Conservation (phyloP, 805 yeast species). For the Debaryomyces maramus region DNA sequence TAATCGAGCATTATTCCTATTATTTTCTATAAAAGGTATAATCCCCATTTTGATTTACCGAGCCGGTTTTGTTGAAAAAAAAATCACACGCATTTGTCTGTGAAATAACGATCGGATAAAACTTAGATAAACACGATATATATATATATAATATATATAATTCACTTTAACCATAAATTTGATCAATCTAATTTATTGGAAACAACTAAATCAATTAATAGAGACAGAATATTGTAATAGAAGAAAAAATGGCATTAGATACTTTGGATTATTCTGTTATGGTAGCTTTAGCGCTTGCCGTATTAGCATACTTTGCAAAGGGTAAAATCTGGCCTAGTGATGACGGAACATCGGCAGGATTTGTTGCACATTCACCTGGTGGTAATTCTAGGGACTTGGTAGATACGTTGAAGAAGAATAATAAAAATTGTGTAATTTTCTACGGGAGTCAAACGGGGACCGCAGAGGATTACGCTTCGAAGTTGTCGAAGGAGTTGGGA, state of each 20-base stretch:
- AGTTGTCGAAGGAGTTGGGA: conserved; percentile 84
- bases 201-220: neutral
- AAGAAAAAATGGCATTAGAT: conserved; percentile 62
- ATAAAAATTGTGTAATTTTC: conserved; percentile 76
- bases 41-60: too few relatives aligned
- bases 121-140: too few relatives aligned
- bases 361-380: conserved; percentile 30
- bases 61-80: neutral
- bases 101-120: neutral
- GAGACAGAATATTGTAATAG: neutral
- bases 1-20: too few relatives aligned
- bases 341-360: conserved; percentile 27
- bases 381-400: conserved; percentile 54
- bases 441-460: conserved; percentile 98
- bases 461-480: conserved; percentile 93
- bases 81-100: neutral
- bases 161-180: too few relatives aligned
- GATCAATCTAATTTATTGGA: neutral
- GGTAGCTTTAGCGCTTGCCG: conserved; percentile 62
- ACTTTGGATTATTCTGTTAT: conserved; percentile 70
- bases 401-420: conserved; percentile 55
- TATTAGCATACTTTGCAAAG: conserved; percentile 65
- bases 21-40: too few relatives aligned
- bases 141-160: too few relatives aligned
- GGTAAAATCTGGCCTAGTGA: conserved; percentile 49